phyloP scores from a whole-genome alignment of 2,329 filamentous ascomycete species.

The Pyrenophora graminea region DNA sequence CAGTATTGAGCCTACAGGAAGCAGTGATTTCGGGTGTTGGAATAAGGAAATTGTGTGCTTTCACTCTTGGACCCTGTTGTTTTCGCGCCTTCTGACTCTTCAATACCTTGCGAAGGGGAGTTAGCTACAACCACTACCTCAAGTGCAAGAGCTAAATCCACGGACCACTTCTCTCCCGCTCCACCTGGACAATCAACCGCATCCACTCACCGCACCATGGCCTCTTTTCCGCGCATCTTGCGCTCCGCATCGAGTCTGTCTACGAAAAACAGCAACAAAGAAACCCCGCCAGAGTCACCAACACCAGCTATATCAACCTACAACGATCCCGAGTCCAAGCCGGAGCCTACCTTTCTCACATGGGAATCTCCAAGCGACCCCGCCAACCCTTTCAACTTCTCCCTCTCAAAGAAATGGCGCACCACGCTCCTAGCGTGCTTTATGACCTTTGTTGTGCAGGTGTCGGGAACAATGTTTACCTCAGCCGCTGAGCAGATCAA shows the following conservation, averaged over 20 bases:
- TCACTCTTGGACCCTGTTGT: too few species aligned
- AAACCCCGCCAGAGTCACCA: neutral
- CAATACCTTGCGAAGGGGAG: too few species aligned
- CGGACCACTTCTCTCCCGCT: too few species aligned
- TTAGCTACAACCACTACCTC: too few species aligned
- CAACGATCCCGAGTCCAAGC: neutral
- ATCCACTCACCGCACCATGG: neutral
- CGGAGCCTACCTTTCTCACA: slow-evolving; percentile 6
- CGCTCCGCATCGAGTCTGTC: neutral
- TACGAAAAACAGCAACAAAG: neutral
- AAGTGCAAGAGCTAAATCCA: too few species aligned
- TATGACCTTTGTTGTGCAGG: slow-evolving; percentile 44
- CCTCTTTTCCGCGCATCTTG: neutral
- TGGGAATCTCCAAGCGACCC: slow-evolving; percentile 33
- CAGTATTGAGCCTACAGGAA: too few species aligned
- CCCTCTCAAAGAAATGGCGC: slow-evolving; percentile 48
- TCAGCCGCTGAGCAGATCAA: slow-evolving; percentile 43
- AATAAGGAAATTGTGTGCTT: too few species aligned
- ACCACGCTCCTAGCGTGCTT: slow-evolving; percentile 50
- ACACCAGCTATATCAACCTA: neutral
- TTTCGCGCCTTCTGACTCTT: too few species aligned
- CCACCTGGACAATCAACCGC: too few species aligned
- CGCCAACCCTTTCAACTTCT: slow-evolving; percentile 50
- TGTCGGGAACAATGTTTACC: slow-evolving; percentile 42
- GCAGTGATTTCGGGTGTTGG: too few species aligned